Conservation (phyloP, 1,284 basidiomycete species). For the Rhodotorula sp. region DNA sequence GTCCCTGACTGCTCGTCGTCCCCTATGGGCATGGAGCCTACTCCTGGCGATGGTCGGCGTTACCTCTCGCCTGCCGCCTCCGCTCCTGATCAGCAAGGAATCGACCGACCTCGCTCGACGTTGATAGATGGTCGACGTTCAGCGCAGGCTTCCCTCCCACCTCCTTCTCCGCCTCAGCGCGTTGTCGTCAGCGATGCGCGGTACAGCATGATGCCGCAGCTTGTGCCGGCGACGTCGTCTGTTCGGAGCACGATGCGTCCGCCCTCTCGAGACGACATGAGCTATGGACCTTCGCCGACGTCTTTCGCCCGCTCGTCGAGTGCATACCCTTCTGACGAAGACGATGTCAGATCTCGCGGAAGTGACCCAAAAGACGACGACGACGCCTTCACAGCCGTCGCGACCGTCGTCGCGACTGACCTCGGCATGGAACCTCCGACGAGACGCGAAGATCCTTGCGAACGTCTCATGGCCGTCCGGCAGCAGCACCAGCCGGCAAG, state of each 20-base stretch:
- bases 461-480: neutral
- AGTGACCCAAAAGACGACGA: slow-evolving; percentile 8
- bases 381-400: slow-evolving; percentile 27
- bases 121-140: neutral
- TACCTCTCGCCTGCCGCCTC: neutral
- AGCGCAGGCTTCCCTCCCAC: neutral
- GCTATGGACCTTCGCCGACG: no score
- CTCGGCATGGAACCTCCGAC: slow-evolving; percentile 13
- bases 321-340: neutral
- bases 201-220: neutral
- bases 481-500: neutral
- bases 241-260: neutral
- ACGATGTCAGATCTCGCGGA: neutral
- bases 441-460: neutral
- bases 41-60: no score
- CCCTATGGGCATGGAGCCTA: neutral
- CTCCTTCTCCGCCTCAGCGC: neutral
- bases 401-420: slow-evolving; percentile 32
- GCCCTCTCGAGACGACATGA: no score
- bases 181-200: neutral
- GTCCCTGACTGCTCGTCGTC: slow-evolving; percentile 14
- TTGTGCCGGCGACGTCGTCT: neutral
- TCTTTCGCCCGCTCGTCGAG: no score
- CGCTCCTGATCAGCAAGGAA: neutral
- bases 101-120: neutral